These are phyloP conservation scores for Exidia glandulosa DNA, from an alignment of 768 basidiomycete species.

Conservation along the genomic window DNA sequence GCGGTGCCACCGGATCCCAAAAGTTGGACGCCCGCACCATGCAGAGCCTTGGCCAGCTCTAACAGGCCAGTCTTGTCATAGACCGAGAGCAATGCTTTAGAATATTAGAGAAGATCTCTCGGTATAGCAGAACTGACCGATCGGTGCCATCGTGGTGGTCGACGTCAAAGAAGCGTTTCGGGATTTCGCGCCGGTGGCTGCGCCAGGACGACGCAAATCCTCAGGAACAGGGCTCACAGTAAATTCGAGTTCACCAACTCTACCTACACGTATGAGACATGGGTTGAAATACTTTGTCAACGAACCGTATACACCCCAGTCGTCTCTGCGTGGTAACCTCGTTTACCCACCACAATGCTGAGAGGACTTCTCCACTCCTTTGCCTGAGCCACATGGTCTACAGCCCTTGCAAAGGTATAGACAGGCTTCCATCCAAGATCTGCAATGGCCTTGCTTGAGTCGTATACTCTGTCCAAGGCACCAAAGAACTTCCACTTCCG, in stretches of 20 bases:
- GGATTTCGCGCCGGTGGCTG: too few relatives aligned
- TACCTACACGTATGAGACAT: too few relatives aligned
- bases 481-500: not conserved
- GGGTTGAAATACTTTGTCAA: too few relatives aligned
- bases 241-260: too few relatives aligned
- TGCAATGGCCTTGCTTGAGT: not conserved
- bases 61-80: slow-evolving; percentile 91
- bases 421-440: not conserved
- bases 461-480: not conserved
- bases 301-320: not conserved
- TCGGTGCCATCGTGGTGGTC: slow-evolving; percentile 6
- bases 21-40: slow-evolving; percentile 70
- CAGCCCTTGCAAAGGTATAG: not conserved
- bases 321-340: not conserved
- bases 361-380: not conserved
- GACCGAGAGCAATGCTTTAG: slow-evolving; percentile 78
- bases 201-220: too few relatives aligned
- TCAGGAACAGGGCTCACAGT: too few relatives aligned
- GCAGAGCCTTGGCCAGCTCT: slow-evolving; percentile 79
- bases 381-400: not conserved
- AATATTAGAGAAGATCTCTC: not conserved
- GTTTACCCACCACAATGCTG: not conserved
- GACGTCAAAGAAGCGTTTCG: too few relatives aligned
- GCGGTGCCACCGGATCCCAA: slow-evolving; percentile 96
- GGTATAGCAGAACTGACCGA: not conserved